phyloP scores from a whole-genome alignment of 371 early-diverging fungal species.

The Paraphysoderma sedebokerense region DNA sequence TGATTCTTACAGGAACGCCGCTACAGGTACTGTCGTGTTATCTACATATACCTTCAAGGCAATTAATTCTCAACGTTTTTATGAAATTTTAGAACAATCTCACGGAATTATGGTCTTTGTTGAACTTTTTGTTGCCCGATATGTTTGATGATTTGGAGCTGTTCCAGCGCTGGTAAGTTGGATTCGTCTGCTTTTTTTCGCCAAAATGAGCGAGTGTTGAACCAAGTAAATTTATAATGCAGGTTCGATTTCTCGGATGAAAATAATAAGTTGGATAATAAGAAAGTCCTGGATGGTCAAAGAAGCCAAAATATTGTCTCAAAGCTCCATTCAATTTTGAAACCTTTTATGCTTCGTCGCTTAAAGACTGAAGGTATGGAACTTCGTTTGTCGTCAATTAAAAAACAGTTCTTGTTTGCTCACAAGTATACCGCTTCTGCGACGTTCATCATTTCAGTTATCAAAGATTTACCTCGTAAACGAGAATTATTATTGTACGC shows the following conservation, averaged over 20 bases:
- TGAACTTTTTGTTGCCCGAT: slow-evolving; percentile 83
- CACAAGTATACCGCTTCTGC: too few species aligned
- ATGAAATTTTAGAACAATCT: slow-evolving; percentile 64
- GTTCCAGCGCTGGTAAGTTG: slow-evolving; percentile 52
- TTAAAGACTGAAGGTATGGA: slow-evolving; percentile 72
- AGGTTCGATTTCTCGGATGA: slow-evolving; percentile 50
- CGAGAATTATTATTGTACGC: not conserved
- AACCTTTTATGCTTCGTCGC: slow-evolving; percentile 86
- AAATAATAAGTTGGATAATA: slow-evolving; percentile 44
- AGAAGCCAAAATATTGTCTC: slow-evolving; percentile 36
- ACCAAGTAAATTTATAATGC: not conserved
- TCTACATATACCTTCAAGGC: too few species aligned
- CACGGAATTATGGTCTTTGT: slow-evolving; percentile 79
- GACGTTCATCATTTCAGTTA: too few species aligned
- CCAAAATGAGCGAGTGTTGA: not conserved
- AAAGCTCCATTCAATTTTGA: slow-evolving; percentile 73
- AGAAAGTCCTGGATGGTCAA: slow-evolving; percentile 13
- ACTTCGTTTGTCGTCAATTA: not conserved
- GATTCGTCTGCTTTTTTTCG: not conserved
- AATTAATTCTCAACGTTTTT: too few species aligned
- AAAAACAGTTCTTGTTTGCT: too few species aligned
- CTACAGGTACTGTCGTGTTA: slow-evolving; percentile 38
- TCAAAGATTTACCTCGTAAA: not conserved
- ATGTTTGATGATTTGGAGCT: slow-evolving; percentile 71
- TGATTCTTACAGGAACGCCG: slow-evolving; percentile 85